Percentiles rank a stretch among this genome's conserved stretches.
Conservation (phyloP, 495 filamentous ascomycete genomes). For the Lepidopterella palustris region DNA sequence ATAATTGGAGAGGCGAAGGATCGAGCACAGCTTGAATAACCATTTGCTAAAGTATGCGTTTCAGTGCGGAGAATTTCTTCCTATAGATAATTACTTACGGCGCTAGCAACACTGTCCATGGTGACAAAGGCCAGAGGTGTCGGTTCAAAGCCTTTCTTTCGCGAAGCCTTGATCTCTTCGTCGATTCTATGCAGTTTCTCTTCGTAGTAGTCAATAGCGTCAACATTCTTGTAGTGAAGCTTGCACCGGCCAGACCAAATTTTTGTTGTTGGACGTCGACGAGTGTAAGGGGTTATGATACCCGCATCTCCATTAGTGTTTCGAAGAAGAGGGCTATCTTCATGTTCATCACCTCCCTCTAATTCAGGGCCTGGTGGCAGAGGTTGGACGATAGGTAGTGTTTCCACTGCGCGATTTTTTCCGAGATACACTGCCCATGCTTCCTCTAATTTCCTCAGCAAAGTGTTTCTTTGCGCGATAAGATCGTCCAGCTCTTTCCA, state of each 20-base stretch:
- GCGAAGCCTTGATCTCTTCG: constrained; percentile 61
- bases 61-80: not conserved
- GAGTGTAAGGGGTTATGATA: constrained; percentile 39
- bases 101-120: constrained; percentile 88
- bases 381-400: constrained; percentile 47
- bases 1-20: constrained; percentile 74
- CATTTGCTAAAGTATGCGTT: constrained; percentile 57
- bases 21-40: constrained; percentile 88
- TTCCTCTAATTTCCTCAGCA: constrained; percentile 72
- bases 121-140: constrained; percentile 90
- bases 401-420: constrained; percentile 44
- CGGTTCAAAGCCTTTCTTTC: constrained; percentile 70
- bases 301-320: constrained; percentile 38
- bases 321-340: constrained; percentile 48
- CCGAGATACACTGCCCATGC: constrained; percentile 71
- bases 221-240: constrained; percentile 64
- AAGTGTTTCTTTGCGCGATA: constrained; percentile 57
- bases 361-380: constrained; percentile 38
- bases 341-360: constrained; percentile 41
- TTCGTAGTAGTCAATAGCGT: constrained; percentile 91
- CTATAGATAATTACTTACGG: constrained; percentile 30
- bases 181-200: constrained; percentile 78
- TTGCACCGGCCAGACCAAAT: constrained; percentile 76
- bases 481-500: constrained; percentile 79
- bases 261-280: constrained; percentile 59